phyloP scores from a whole-genome alignment of 306 rosid genomes.

The Boehmeria nivea region DNA sequence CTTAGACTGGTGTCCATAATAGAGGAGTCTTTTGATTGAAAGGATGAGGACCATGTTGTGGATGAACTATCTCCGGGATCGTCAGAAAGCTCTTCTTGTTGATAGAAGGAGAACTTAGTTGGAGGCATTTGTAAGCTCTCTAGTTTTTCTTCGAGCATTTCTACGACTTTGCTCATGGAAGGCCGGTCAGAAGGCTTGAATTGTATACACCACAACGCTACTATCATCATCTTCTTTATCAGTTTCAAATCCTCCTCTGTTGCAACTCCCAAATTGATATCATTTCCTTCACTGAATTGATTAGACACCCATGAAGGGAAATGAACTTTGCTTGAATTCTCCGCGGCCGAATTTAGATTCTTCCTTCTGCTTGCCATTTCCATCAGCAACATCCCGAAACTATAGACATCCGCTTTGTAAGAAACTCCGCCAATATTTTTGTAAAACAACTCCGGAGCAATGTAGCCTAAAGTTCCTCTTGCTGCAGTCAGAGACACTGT shows the following conservation, averaged over 20 bases:
- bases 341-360: neutral
- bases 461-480: conserved; percentile 6
- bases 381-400: conserved; percentile 12
- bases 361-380: conserved; percentile 10
- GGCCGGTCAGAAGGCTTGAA: conserved; percentile 9
- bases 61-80: too few relatives aligned
- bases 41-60: too few relatives aligned
- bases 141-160: conserved; percentile 5
- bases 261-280: neutral
- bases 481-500: neutral
- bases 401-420: conserved; percentile 9
- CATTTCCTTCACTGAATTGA: conserved; percentile 1
- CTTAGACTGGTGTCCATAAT: too few relatives aligned
- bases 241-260: neutral
- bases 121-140: conserved; percentile 2
- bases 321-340: neutral
- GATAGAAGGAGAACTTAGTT: neutral
- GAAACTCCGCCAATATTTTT: conserved; percentile 11
- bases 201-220: conserved; percentile 9
- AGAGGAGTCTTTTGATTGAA: too few relatives aligned
- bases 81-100: neutral
- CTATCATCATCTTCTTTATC: conserved; percentile 6
- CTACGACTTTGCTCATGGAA: conserved; percentile 6
- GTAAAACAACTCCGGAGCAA: conserved; percentile 5
- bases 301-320: conserved; percentile 1